Percentiles rank a stretch among this genome's conserved stretches.
Evolutionary conservation across 495 filamentous ascomycete genomes (phyloP).

Genomic region (Articulospora tetracladia): DNA sequence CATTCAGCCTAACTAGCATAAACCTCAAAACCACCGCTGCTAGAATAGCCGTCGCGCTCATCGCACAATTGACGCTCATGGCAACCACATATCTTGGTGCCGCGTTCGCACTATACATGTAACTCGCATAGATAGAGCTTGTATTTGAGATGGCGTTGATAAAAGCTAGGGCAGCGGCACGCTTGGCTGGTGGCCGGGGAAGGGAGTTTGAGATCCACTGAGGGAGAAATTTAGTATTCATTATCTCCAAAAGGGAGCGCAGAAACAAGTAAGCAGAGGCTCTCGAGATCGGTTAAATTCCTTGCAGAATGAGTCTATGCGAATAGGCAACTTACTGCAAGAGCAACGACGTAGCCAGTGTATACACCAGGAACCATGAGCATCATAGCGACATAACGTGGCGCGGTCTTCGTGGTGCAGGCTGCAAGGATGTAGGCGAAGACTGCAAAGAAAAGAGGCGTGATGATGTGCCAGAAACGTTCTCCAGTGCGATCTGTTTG

Average conservation of each 20-base stretch:
- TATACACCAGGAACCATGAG: constrained; percentile 69
- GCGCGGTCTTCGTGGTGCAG: constrained; percentile 55
- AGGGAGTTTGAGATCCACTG: constrained; percentile 82
- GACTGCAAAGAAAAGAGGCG: constrained; percentile 66
- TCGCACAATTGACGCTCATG: constrained; percentile 71
- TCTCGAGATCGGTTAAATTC: too few relatives aligned
- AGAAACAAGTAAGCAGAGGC: too few relatives aligned
- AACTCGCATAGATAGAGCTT: constrained; percentile 70
- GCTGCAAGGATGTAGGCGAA: constrained; percentile 74
- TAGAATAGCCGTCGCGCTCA: constrained; percentile 60
- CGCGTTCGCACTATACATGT: constrained; percentile 55
- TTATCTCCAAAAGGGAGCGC: too few relatives aligned
- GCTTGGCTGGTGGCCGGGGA: constrained; percentile 80
- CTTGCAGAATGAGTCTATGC: too few relatives aligned
- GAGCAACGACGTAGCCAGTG: constrained; percentile 66
- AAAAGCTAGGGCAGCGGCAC: constrained; percentile 73
- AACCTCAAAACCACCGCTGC: constrained; percentile 61
- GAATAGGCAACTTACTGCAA: too few relatives aligned
- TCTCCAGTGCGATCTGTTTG: constrained; percentile 66
- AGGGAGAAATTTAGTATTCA: too few relatives aligned
- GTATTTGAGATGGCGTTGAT: constrained; percentile 81
- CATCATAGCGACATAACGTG: constrained; percentile 81
- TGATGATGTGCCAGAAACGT: constrained; percentile 70
- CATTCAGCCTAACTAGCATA: constrained; percentile 65
- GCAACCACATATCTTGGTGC: constrained; percentile 56